Evolutionary conservation across 2,329 filamentous ascomycete genomes (phyloP).

Genomic region (Sphaceloma murrayae): DNA sequence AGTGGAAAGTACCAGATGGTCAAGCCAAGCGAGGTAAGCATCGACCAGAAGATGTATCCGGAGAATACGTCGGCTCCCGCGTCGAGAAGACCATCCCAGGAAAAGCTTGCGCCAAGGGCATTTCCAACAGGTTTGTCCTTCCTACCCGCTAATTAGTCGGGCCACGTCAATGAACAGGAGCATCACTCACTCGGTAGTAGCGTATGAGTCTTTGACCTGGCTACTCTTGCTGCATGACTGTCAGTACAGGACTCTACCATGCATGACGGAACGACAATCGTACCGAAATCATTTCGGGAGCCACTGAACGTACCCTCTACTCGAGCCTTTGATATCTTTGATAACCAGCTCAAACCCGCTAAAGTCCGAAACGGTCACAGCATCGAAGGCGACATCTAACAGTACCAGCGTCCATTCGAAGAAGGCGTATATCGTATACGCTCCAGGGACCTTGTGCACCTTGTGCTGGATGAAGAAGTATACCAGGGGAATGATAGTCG

Average conservation of each 20-base stretch:
- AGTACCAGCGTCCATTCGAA: conserved; percentile 95
- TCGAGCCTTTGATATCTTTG: conserved; percentile 77
- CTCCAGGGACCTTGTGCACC: conserved; percentile 84
- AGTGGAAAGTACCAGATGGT: conserved; percentile 96
- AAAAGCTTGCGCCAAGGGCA: conserved; percentile 62
- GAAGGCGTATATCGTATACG: conserved; percentile 94
- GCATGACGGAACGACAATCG: conserved; percentile 2
- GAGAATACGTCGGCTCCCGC: conserved; percentile 83
- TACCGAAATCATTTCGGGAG: conserved; percentile 64
- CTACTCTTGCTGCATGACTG: conserved; percentile 38
- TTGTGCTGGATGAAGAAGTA: conserved; percentile 99
- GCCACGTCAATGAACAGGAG: conserved; percentile 17
- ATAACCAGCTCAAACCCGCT: conserved; percentile 76
- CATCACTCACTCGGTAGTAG: conserved; percentile 4
- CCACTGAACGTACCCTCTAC: conserved; percentile 97
- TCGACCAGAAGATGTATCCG: conserved; percentile 95
- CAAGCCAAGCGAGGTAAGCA: conserved; percentile 79
- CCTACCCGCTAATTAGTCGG: conserved; percentile 36
- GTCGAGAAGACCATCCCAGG: conserved; percentile 65
- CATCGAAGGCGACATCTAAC: conserved; percentile 93
- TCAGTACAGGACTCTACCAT: conserved; percentile 21
- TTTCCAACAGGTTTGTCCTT: conserved; percentile 65
- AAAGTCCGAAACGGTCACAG: conserved; percentile 89
- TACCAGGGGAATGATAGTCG: conserved; percentile 76
- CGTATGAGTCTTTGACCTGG: conserved; percentile 35